Evolutionary conservation across 371 early-diverging fungal genomes (phyloP).

Genomic region (Capillidium heterosporum): DNA sequence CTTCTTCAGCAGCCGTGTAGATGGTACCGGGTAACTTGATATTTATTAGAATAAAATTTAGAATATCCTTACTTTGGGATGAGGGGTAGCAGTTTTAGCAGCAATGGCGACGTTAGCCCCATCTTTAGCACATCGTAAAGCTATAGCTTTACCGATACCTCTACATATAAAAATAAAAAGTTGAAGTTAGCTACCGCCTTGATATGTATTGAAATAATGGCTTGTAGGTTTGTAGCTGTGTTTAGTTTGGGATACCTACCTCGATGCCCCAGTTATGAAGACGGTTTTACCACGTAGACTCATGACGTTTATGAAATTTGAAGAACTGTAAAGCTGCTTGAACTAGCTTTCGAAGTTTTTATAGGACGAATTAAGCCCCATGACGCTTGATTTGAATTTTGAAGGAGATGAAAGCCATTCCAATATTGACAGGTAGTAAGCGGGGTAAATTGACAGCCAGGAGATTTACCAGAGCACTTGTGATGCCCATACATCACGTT

Average conservation of each 20-base stretch:
- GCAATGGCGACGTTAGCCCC: constrained; percentile 55
- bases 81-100: constrained; percentile 59
- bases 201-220: constrained; percentile 24
- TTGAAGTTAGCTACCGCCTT: no score
- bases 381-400: no score
- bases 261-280: constrained; percentile 2
- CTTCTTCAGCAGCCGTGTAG: constrained; percentile 49
- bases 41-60: not conserved
- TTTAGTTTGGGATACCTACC: not conserved
- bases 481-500: no score
- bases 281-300: not conserved
- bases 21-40: constrained; percentile 7
- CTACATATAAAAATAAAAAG: no score
- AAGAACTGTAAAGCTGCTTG: no score
- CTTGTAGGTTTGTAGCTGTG: not conserved
- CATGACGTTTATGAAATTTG: no score
- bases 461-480: no score
- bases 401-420: no score
- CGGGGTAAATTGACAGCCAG: no score
- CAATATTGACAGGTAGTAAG: no score
- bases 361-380: no score
- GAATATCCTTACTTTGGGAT: constrained; percentile 40
- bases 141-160: constrained; percentile 62
- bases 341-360: no score
- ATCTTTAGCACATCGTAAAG: constrained; percentile 41